Evolutionary conservation across 2,329 filamentous ascomycete genomes (phyloP), one percentile per base, ranked within the genome.

Genomic region (Tolypocladium amazonense): DNA sequence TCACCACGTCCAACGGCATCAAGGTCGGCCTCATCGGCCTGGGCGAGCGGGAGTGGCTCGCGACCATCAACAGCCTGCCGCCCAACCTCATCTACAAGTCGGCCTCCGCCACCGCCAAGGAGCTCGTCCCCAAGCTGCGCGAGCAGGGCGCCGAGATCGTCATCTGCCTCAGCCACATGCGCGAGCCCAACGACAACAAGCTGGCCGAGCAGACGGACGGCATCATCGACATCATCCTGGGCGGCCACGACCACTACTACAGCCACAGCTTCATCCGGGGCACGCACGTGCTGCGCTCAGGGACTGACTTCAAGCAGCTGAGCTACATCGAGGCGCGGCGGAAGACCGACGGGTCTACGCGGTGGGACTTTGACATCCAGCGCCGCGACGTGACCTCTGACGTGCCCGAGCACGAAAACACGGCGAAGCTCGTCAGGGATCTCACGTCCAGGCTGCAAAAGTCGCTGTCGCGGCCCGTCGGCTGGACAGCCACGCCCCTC

Each of bases 231-330:
- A 84, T 96, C 41, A 88, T 97, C 53, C 80, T 96, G 0, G 91
- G 92, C 56, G 92, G 92, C 0, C 92, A 96, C 68, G 92, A 96
- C 67, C 92, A 97, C 70, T 94, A 88, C 73, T 96, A 96, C 70
- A 81, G 81, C 20, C 90, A 96, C 73, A 83, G 80, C 59, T 69
- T 92, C 59, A 81, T 94, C 71, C 92, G 92, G 62, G 88, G 87
- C 11, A 89, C 85, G 0, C 92, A 96, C 67, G 84, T 96, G 3
- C 77, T 97, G n/a, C 84, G 92, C 1, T 95, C 90, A 0, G 92
- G 92, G 0, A 90, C 87, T 23, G 92, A 97, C 71, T 97, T 96
- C 75, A 95, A 94, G 74, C 89, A 97, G 70, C 77, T 96, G 39
- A 94, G 89, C 69, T 96, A 96, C 69, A 82, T 97, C 58, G 90